Evolutionary conservation across 202 grass and related monocot genomes (phyloP).

Genomic region (Digitaria exilis): DNA sequence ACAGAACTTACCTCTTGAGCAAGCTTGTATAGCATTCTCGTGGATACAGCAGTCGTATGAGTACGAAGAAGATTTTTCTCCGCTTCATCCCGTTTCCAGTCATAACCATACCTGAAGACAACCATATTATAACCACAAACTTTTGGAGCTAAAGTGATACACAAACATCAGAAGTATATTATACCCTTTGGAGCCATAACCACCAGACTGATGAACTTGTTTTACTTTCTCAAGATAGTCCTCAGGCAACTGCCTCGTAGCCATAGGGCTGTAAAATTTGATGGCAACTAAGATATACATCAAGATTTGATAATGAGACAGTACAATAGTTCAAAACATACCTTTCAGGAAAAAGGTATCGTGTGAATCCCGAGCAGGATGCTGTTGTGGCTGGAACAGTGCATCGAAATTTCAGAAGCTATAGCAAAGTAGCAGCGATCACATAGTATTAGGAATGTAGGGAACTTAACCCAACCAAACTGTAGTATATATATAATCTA

Average conservation of each 20-base stretch:
- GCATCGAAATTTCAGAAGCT: conserved; percentile 99
- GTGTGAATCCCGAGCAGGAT: conserved; percentile 98
- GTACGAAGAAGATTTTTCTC: conserved; percentile 96
- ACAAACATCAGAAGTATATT: conserved; percentile 32
- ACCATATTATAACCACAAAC: conserved; percentile 41
- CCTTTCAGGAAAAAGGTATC: conserved; percentile 95
- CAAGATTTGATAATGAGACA: neutral
- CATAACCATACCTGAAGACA: conserved; percentile 80
- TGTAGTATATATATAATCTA: neutral
- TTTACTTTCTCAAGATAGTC: conserved; percentile 94
- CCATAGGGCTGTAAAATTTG: conserved; percentile 53
- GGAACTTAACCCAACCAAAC: conserved; percentile 11
- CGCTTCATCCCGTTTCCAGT: conserved; percentile 92
- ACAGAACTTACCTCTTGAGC: conserved; percentile 68
- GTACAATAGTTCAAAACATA: conserved; percentile 31
- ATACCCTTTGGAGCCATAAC: conserved; percentile 94
- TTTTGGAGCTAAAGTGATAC: neutral
- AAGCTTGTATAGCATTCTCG: conserved; percentile 92
- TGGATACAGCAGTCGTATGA: conserved; percentile 94
- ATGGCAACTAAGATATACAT: conserved; percentile 10
- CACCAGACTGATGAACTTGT: conserved; percentile 78
- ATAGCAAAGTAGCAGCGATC: conserved; percentile 46
- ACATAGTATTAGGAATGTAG: conserved; percentile 15
- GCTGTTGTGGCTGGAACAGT: conserved; percentile 93
- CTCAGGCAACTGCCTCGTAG: conserved; percentile 73